phyloP scores from a whole-genome alignment of 345 rosid genomes.

The Arabidopsis suecica region DNA sequence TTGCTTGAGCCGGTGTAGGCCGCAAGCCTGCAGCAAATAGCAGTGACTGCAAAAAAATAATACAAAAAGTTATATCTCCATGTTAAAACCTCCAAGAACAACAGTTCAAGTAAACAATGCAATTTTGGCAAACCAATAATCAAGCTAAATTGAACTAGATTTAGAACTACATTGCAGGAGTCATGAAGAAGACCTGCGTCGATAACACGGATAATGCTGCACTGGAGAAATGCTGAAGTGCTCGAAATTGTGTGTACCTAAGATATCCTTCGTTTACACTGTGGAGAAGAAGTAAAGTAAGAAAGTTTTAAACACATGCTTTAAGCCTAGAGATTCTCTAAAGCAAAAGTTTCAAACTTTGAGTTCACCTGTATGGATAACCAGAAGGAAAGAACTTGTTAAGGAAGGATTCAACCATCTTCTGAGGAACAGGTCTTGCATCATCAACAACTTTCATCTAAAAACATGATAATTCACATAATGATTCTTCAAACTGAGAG shows the following conservation, averaged over 20 bases:
- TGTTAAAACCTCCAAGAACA: conserved; percentile 12
- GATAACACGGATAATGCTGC: conserved; percentile 88
- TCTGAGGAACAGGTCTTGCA: conserved; percentile 63
- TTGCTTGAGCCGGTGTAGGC: conserved; percentile 94
- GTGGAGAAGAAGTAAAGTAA: conserved; percentile 24
- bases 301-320: background rate
- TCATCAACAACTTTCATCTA: conserved; percentile 80
- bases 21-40: conserved; percentile 98
- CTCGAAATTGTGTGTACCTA: conserved; percentile 88
- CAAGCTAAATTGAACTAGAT: too few relatives aligned
- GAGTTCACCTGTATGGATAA: conserved; percentile 80
- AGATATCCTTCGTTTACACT: conserved; percentile 97
- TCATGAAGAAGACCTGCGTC: conserved; percentile 75
- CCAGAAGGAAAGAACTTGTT: conserved; percentile 92
- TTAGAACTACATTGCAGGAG: too few relatives aligned
- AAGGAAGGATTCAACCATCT: conserved; percentile 71
- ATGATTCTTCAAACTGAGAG: background rate
- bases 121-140: background rate
- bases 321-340: background rate
- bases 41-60: conserved; percentile 82
- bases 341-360: background rate
- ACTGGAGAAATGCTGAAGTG: conserved; percentile 83
- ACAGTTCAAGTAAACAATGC: background rate
- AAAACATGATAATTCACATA: background rate
- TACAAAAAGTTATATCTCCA: conserved; percentile 38